Percentiles rank a stretch among this genome's conserved stretches.
phyloP scores from a whole-genome alignment of 352 stramenopile genomes.

The Globisporangium polare region DNA sequence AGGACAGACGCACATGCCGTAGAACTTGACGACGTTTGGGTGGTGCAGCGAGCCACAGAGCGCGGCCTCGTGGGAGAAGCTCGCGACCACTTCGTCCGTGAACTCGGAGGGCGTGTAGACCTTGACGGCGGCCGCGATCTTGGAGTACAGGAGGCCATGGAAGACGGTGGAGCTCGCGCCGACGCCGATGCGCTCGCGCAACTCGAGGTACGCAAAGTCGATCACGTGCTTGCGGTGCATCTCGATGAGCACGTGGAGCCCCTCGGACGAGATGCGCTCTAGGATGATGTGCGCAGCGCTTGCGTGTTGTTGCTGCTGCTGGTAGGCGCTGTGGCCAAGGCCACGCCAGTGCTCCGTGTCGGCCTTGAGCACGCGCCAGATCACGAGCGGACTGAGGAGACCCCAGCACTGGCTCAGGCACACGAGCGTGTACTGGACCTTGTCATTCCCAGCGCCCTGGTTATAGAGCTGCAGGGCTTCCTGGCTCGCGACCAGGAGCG shows the following conservation, averaged over 20 bases:
- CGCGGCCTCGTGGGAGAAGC: slow-evolving; percentile 74
- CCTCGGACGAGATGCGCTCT: slow-evolving; percentile 49
- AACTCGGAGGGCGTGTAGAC: background rate
- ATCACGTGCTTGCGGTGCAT: slow-evolving; percentile 73
- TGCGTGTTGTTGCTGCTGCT: background rate
- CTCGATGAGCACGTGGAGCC: slow-evolving; percentile 63
- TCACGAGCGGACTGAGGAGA: slow-evolving; percentile 34
- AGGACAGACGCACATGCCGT: slow-evolving; percentile 76
- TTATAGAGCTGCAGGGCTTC: background rate
- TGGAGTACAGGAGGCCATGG: background rate
- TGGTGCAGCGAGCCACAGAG: slow-evolving; percentile 67
- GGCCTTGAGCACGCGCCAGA: slow-evolving; percentile 52
- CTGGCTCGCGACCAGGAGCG: background rate
- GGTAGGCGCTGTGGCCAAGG: background rate
- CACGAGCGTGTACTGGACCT: background rate
- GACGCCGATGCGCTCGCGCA: slow-evolving; percentile 6
- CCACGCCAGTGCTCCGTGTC: slow-evolving; percentile 64
- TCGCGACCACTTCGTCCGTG: background rate
- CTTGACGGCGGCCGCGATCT: background rate
- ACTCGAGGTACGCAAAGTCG: slow-evolving; percentile 29
- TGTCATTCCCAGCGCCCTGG: background rate
- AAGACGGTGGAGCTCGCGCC: background rate
- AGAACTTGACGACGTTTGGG: slow-evolving; percentile 80
- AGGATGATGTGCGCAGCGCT: background rate
- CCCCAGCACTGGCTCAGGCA: background rate